Conservation (phyloP, 805 yeast genomes). For the Saccharomycopsis selenospora region DNA sequence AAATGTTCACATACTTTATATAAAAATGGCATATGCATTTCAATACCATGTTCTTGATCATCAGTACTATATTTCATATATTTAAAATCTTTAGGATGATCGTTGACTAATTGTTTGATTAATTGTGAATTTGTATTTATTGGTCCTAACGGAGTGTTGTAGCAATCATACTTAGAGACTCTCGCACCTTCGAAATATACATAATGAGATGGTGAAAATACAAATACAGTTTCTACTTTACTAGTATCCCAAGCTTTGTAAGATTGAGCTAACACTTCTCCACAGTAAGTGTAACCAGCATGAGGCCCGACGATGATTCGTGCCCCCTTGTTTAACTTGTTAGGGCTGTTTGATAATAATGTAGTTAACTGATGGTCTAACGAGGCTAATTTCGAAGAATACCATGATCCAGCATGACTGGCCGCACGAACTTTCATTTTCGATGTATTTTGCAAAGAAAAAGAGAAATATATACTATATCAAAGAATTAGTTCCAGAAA, state of each 20-base stretch:
- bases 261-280: slow-evolving; percentile 67
- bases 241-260: slow-evolving; percentile 62
- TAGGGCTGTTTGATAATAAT: slow-evolving; percentile 36
- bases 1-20: slow-evolving; percentile 38
- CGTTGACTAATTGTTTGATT: slow-evolving; percentile 30
- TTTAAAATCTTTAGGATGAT: slow-evolving; percentile 30
- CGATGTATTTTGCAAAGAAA: background rate
- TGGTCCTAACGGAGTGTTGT: slow-evolving; percentile 80
- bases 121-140: slow-evolving; percentile 55
- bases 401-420: slow-evolving; percentile 92
- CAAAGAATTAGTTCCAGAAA: too few species aligned
- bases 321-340: slow-evolving; percentile 32
- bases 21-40: slow-evolving; percentile 85
- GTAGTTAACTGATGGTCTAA: slow-evolving; percentile 46
- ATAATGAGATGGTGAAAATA: slow-evolving; percentile 92
- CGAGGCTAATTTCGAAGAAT: slow-evolving; percentile 38
- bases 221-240: slow-evolving; percentile 55
- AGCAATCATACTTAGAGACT: slow-evolving; percentile 42
- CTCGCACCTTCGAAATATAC: slow-evolving; percentile 64
- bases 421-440: slow-evolving; percentile 45
- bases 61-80: slow-evolving; percentile 57
- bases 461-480: too few species aligned
- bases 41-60: slow-evolving; percentile 85
- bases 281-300: slow-evolving; percentile 87
- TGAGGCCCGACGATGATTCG: slow-evolving; percentile 63